phyloP scores from a whole-genome alignment of 176 grass and related monocot genomes.

The Oryza meridionalis region DNA sequence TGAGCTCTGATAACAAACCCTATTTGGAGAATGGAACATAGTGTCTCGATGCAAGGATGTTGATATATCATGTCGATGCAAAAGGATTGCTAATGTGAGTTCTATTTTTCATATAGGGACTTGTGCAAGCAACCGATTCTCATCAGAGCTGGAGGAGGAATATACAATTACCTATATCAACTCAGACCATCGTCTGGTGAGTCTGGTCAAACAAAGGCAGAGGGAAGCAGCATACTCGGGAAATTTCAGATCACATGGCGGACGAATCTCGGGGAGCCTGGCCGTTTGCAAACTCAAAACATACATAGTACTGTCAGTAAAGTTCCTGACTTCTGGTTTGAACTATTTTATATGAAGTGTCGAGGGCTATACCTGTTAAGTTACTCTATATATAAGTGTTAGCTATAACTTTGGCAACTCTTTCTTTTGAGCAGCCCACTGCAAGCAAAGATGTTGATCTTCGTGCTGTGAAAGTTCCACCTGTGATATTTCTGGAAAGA shows the following conservation, averaged over 20 bases:
- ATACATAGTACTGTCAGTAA: conserved; percentile 89
- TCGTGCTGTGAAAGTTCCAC: conserved; percentile 62
- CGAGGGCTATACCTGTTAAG: conserved; percentile 25
- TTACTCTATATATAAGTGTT: not conserved
- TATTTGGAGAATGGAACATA: not conserved
- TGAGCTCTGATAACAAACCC: conserved; percentile 12
- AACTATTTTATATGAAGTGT: conserved; percentile 16
- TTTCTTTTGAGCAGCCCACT: conserved; percentile 68
- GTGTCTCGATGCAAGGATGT: conserved; percentile 19
- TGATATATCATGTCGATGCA: conserved; percentile 21
- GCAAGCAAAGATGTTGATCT: conserved; percentile 81
- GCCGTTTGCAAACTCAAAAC: conserved; percentile 94
- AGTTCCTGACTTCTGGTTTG: conserved; percentile 28
- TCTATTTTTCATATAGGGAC: conserved; percentile 55
- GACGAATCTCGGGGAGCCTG: conserved; percentile 95
- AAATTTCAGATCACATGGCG: conserved; percentile 99
- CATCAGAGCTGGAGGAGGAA: conserved; percentile 91
- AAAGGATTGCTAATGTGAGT: conserved; percentile 25
- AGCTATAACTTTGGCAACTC: not conserved
- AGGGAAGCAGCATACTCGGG: conserved; percentile 82
- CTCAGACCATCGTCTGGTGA: conserved; percentile 63
- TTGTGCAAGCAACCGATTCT: conserved; percentile 76
- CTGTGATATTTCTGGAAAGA: conserved; percentile 71
- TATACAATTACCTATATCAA: conserved; percentile 96
- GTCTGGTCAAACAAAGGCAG: conserved; percentile 59